phyloP scores from a whole-genome alignment of 352 stramenopile genomes.

The Pythium sukuiense region DNA sequence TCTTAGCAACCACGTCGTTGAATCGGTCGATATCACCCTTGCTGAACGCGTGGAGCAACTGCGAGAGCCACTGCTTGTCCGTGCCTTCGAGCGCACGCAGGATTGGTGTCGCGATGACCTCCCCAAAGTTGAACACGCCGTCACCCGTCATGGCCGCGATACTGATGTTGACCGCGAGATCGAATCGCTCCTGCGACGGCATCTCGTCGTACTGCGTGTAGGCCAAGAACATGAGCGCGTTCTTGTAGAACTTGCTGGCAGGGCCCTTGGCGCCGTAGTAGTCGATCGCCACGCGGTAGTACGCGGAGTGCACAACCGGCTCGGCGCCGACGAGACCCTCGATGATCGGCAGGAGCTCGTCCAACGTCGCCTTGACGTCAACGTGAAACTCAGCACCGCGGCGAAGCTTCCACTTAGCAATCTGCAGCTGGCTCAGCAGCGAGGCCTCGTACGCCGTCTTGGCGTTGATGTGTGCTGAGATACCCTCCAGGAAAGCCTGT shows the following conservation, averaged over 20 bases:
- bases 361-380: slow-evolving; percentile 65
- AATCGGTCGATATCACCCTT: slow-evolving; percentile 95
- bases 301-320: slow-evolving; percentile 92
- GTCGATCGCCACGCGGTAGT: slow-evolving; percentile 90
- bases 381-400: slow-evolving; percentile 50
- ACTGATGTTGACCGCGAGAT: slow-evolving; percentile 93
- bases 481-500: slow-evolving; percentile 71
- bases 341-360: slow-evolving; percentile 76
- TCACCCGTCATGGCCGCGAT: slow-evolving; percentile 96
- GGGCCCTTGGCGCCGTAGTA: slow-evolving; percentile 92
- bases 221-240: slow-evolving; percentile 94
- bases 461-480: slow-evolving; percentile 52
- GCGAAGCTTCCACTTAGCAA: slow-evolving; percentile 70
- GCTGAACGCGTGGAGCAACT: slow-evolving; percentile 94
- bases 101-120: slow-evolving; percentile 96
- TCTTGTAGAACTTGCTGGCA: slow-evolving; percentile 96
- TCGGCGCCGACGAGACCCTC: slow-evolving; percentile 84
- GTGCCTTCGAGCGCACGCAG: slow-evolving; percentile 89
- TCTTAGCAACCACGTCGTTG: slow-evolving; percentile 78
- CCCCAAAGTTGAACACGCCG: slow-evolving; percentile 98
- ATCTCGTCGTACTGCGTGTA: slow-evolving; percentile 95
- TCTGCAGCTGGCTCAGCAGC: slow-evolving; percentile 80
- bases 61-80: slow-evolving; percentile 92
- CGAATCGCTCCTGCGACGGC: slow-evolving; percentile 70
- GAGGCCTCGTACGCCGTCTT: slow-evolving; percentile 68